Conservation (phyloP, 2,329 filamentous ascomycete genomes). For the Epichloe coenophiala region DNA sequence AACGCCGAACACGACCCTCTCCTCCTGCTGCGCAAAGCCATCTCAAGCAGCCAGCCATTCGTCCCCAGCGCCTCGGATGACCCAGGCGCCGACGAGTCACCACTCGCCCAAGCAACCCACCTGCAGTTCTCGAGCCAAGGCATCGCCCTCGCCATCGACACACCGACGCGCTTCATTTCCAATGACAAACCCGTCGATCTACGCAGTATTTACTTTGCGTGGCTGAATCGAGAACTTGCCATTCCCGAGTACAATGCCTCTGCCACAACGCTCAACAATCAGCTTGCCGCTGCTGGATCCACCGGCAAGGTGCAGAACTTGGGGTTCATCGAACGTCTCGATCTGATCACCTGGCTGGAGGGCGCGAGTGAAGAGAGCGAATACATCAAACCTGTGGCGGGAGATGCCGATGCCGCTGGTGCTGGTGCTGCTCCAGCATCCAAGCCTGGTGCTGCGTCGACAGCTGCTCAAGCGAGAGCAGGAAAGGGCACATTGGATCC, state of each 20-base stretch:
- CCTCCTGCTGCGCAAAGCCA: slow-evolving; percentile 69
- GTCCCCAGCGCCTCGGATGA: slow-evolving; percentile 62
- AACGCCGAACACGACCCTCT: slow-evolving; percentile 59
- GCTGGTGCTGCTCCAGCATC: slow-evolving; percentile 19
- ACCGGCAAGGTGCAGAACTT: slow-evolving; percentile 69
- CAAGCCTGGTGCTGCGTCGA: slow-evolving; percentile 25
- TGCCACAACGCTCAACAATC: slow-evolving; percentile 66
- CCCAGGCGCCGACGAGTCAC: slow-evolving; percentile 44
- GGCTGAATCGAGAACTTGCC: slow-evolving; percentile 80
- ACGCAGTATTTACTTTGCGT: slow-evolving; percentile 91
- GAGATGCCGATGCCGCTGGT: slow-evolving; percentile 37
- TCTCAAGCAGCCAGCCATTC: slow-evolving; percentile 56
- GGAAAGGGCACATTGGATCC: slow-evolving; percentile 64
- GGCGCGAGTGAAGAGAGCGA: slow-evolving; percentile 84
- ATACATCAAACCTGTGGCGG: slow-evolving; percentile 74
- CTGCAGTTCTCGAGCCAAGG: slow-evolving; percentile 56
- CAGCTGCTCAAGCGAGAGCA: slow-evolving; percentile 34
- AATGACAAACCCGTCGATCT: slow-evolving; percentile 64
- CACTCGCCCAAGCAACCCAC: slow-evolving; percentile 63
- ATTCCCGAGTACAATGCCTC: slow-evolving; percentile 86
- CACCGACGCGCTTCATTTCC: slow-evolving; percentile 78
- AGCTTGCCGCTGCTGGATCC: slow-evolving; percentile 48
- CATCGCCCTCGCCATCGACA: slow-evolving; percentile 53
- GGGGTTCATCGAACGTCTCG: slow-evolving; percentile 80
- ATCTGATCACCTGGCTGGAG: slow-evolving; percentile 86